These are phyloP conservation scores for Yamadazyma pseudoaaseri DNA, from an alignment of 1,139 yeast genomes.

Conservation along the genomic window DNA sequence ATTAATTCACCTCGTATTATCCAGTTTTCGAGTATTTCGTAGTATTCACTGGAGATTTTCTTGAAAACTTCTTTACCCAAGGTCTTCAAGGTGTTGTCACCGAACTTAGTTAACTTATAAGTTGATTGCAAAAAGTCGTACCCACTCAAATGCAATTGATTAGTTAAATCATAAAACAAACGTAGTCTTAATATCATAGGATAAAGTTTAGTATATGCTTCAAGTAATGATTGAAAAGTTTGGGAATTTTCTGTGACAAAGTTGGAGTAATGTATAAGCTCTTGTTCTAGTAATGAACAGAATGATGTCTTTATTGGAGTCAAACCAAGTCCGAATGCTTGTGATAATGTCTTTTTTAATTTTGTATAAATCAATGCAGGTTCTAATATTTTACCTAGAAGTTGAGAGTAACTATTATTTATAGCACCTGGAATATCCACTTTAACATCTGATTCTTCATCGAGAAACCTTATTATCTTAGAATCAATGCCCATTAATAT, in stretches of 20 bases:
- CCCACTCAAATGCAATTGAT: conserved; percentile 43
- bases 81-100: conserved; percentile 53
- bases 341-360: conserved; percentile 22
- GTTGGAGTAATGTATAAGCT: conserved; percentile 53
- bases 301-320: conserved; percentile 69
- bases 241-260: conserved; percentile 29
- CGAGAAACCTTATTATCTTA: conserved; percentile 50
- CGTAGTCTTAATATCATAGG: conserved; percentile 53
- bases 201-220: conserved; percentile 44
- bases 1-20: conserved; percentile 62
- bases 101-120: conserved; percentile 54
- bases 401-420: conserved; percentile 57
- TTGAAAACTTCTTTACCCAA: conserved; percentile 47
- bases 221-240: conserved; percentile 25
- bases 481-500: conserved; percentile 76
- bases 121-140: conserved; percentile 57
- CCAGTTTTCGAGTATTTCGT: conserved; percentile 66
- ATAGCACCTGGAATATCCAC: conserved; percentile 50
- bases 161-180: conserved; percentile 46
- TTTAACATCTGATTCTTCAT: conserved; percentile 23
- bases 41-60: conserved; percentile 59
- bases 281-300: conserved; percentile 51
- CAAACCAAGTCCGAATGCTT: conserved; percentile 9
- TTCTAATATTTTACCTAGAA: conserved; percentile 62
- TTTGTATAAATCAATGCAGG: conserved; percentile 66